Evolutionary conservation across 129 eudicot species (phyloP).

Genomic region (Solidago caesia): DNA sequence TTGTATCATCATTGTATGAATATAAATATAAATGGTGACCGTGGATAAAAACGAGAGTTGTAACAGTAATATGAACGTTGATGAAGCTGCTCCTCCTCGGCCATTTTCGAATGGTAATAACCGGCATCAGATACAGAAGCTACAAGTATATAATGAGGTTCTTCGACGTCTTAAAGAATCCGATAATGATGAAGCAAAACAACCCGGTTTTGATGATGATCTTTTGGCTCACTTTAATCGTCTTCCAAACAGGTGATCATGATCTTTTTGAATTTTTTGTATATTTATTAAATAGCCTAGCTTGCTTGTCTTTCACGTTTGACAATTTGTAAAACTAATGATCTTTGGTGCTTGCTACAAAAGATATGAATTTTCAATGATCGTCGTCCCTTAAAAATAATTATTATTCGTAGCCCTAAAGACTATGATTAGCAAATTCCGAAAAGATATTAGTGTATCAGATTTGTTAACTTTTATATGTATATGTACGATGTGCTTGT

Average conservation of each 20-base stretch:
- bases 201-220: slow-evolving; percentile 76
- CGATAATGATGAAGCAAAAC: slow-evolving; percentile 46
- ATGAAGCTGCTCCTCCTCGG: slow-evolving; percentile 52
- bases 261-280: neutral
- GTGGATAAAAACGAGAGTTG: slow-evolving; percentile 82
- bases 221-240: slow-evolving; percentile 95
- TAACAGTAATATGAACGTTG: slow-evolving; percentile 50
- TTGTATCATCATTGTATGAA: neutral
- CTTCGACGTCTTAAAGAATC: slow-evolving; percentile 71
- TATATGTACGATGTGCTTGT: neutral
- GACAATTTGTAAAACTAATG: neutral
- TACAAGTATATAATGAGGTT: slow-evolving; percentile 74
- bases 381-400: too few relatives aligned
- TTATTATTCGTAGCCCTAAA: too few relatives aligned
- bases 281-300: neutral
- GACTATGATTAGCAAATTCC: too few relatives aligned
- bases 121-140: slow-evolving; percentile 38
- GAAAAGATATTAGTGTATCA: neutral
- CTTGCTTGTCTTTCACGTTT: too few relatives aligned
- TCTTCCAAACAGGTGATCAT: slow-evolving; percentile 66
- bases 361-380: too few relatives aligned
- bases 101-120: slow-evolving; percentile 20
- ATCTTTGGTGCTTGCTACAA: neutral
- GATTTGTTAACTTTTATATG: too few relatives aligned
- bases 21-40: slow-evolving; percentile 55